Evolutionary conservation across 495 filamentous ascomycete species (phyloP).

Genomic region (Penicillium fimorum): DNA sequence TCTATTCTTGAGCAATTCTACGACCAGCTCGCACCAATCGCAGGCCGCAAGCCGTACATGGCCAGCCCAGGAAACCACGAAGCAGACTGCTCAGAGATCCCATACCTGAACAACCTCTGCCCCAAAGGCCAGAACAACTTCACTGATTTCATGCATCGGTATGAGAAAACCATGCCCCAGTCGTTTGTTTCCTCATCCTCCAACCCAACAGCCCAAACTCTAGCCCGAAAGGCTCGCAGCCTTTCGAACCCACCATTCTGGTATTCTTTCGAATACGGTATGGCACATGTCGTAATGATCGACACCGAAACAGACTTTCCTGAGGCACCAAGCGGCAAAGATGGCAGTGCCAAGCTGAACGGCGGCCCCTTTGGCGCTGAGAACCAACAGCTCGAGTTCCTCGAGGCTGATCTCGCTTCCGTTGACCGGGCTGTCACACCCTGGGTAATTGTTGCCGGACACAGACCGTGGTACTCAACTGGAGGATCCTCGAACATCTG

Average conservation of each 20-base stretch:
- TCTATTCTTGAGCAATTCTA: constrained; percentile 56
- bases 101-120: constrained; percentile 46
- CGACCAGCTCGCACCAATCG: constrained; percentile 46
- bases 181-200: constrained; percentile 47
- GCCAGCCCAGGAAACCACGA: constrained; percentile 57
- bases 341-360: constrained; percentile 46
- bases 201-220: constrained; percentile 44
- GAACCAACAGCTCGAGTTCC: constrained; percentile 40
- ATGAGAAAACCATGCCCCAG: constrained; percentile 49
- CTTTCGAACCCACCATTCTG: constrained; percentile 61
- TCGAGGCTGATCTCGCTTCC: constrained; percentile 46
- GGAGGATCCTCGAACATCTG: constrained; percentile 38
- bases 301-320: constrained; percentile 58
- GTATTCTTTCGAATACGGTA: constrained; percentile 65
- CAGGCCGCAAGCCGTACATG: constrained; percentile 51
- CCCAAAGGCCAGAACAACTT: constrained; percentile 59
- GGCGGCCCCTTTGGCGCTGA: constrained; percentile 51
- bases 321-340: constrained; percentile 41
- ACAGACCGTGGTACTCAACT: constrained; percentile 59
- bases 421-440: constrained; percentile 53
- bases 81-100: constrained; percentile 49
- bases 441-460: constrained; percentile 59
- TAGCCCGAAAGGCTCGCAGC: constrained; percentile 46
- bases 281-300: constrained; percentile 56
- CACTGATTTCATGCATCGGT: constrained; percentile 58